Percentiles rank a stretch among this genome's conserved stretches.
These are phyloP conservation scores for Chlamydomonas eustigma DNA, from an alignment of 139 green algal genomes.

Conservation along the genomic window DNA sequence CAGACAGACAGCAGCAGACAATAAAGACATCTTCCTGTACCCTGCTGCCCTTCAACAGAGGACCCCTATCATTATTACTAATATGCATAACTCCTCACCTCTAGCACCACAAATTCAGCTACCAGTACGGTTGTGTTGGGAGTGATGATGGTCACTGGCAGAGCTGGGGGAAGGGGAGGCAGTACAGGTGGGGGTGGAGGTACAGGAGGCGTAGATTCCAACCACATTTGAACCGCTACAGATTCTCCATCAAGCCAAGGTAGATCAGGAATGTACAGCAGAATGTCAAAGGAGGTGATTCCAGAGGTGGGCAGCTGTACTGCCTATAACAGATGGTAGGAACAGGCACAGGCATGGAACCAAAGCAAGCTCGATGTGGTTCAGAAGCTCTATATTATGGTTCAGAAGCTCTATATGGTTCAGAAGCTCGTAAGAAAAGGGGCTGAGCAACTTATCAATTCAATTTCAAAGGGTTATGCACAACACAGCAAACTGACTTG, in stretches of 20 bases:
- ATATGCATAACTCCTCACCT: too few species aligned
- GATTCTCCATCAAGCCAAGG: not conserved
- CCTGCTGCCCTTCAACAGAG: not conserved
- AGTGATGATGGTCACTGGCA: not conserved
- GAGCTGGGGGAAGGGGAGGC: too few species aligned
- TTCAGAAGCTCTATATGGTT: too few species aligned
- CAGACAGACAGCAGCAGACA: too few species aligned
- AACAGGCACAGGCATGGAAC: not conserved
- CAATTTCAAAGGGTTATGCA: too few species aligned
- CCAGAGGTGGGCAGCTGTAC: not conserved
- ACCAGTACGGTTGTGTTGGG: not conserved
- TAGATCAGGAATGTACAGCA: not conserved
- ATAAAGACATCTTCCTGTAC: not conserved
- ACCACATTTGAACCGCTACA: not conserved
- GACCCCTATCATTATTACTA: too few species aligned
- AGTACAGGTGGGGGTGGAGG: too few species aligned
- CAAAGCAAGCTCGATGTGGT: not conserved
- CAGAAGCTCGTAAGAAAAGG: too few species aligned
- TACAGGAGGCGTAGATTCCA: too few species aligned
- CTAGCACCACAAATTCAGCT: not conserved
- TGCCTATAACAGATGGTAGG: not conserved
- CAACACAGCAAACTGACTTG: too few species aligned
- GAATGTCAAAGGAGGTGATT: not conserved
- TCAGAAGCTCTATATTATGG: too few species aligned
- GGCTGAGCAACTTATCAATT: too few species aligned